These are phyloP conservation scores for Sporothrix mexicana DNA, from an alignment of 2,329 filamentous ascomycete genomes.

Conservation along the genomic window DNA sequence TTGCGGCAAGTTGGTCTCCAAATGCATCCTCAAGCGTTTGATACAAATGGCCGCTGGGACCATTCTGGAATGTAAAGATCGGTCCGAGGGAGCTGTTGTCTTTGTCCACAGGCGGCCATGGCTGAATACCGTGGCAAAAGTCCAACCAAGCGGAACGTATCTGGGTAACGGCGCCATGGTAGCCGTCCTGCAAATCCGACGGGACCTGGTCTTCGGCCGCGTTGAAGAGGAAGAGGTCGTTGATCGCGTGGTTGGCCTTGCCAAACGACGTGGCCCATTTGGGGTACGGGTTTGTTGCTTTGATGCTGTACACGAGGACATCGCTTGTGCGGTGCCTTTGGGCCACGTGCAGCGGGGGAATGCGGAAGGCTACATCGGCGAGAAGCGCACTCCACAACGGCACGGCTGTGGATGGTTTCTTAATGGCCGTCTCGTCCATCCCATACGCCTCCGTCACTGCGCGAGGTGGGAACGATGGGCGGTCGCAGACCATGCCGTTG, in stretches of 20 bases:
- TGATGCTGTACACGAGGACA: constrained; percentile 1
- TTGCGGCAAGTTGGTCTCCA: too few species aligned
- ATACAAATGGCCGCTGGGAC: background rate
- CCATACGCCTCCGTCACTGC: too few species aligned
- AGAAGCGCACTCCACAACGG: background rate
- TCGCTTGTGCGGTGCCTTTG: background rate
- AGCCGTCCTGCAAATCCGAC: background rate
- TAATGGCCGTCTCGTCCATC: background rate
- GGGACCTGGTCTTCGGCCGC: background rate
- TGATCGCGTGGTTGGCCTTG: constrained; percentile 2
- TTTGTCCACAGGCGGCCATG: background rate
- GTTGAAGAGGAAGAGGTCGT: constrained; percentile 6
- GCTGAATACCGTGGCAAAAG: background rate
- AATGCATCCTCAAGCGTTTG: background rate
- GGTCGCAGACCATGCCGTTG: background rate
- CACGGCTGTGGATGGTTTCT: background rate
- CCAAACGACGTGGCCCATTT: background rate
- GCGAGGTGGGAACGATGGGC: background rate
- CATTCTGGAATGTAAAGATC: background rate
- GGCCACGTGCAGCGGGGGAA: background rate
- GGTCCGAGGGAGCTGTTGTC: background rate
- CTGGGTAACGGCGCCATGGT: background rate
- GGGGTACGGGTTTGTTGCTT: background rate
- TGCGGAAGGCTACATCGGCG: background rate
- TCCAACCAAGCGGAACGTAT: background rate